Evolutionary conservation across 768 basidiomycete genomes (phyloP), one percentile per base, ranked within the genome.

Genomic region (Mycena capillaripes): DNA sequence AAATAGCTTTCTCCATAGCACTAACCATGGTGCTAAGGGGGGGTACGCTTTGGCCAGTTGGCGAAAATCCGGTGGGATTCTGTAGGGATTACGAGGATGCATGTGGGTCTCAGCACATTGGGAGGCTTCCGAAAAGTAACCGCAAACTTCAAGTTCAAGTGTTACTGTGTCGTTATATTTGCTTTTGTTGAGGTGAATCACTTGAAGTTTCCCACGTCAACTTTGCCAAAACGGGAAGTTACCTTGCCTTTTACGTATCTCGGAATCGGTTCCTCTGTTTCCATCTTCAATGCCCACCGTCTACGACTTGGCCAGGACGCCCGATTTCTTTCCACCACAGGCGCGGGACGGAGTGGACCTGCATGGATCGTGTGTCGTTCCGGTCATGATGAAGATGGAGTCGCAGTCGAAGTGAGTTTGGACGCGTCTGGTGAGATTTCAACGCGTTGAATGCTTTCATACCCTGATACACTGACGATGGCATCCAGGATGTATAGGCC

Each of bases 1-100:
- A 46, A 46, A 27, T 34, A 38, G 27, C 21, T 34, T 21, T 53
- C 61, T 34, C 32, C 19, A 29, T 19, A 4, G 21, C 11, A 79
- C 89, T 40, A 75, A 94, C 93, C 87, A 84, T 11, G 84, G 82
- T 69, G 83, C 81, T 25, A 96, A 85, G 2, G 87, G 81, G 0
- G 91, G 89, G 78, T 92, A 92, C 1, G 80, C 81, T 12, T 83
- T 79, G 0, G 92, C 91, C 7, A 97, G 85, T 19, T 77, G 76
- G 1, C 76, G 62, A 75, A 97, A 97, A 80, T 95, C 89, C 0
- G 90, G 79, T 17, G 81, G 75, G 8, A 68, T 71, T 46, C 66
- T 74, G 75, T 88, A 88, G 14, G 80, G 81, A 74, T 85, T 88
- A 53, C 85, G 81, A 11, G 79, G 66, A 75, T 87, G 86, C 86